Base-by-base conservation (phyloP, 176 grass and related monocot genomes). In the Juncus inflexus region DNA sequence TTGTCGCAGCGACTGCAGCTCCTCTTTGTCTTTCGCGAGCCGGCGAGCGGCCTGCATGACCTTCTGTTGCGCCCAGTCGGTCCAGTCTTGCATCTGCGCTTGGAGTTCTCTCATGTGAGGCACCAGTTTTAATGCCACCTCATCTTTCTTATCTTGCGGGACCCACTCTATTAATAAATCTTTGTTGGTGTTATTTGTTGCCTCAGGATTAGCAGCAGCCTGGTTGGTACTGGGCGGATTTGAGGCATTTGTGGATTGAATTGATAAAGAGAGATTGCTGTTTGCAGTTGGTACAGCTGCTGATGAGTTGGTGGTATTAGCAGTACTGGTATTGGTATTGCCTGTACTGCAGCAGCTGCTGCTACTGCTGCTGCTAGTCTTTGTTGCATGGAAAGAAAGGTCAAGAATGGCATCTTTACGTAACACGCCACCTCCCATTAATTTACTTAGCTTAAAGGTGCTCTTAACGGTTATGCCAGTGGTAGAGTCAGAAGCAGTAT, bases 41-140 rank as follows among this genome's bases (percentile, higher is more conserved):
- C 94, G 85, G 8, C 78, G 80, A 2, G 94, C 73, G 2, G 90
- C 94, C 67, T 92, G 94, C 94, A 92, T 99, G 72, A 99, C 94
- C 65, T 99, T 99, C 55, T 90, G 75, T 65, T 92, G 89, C 56
- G 94, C 94, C 94, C 94, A 99, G 42, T 99, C 83, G 57, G 77
- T 86, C 88, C 94, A 99, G 66, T 86, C 80, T 66, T 74, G 78
- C 77, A 87, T 82, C 28, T 86, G 80, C 4, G 75, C 75, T 74
- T 92, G 89, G 42, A 99, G 65, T 52, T 92, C 83, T 77, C 84
- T 85, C 78, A 84, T 81, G 72, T 80, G 75, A 50, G 84, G 79
- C 63, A 99, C 77, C 74, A 99, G 78, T 50, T 81, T 78, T 61
- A 91, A 74, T 10, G 84, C 77, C 54, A 92, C 83, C 77, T 80